Percentiles rank a stretch among this genome's conserved stretches.
These are phyloP conservation scores for Starmerella scarabaei DNA, from an alignment of 805 yeast genomes.

Conservation along the genomic window DNA sequence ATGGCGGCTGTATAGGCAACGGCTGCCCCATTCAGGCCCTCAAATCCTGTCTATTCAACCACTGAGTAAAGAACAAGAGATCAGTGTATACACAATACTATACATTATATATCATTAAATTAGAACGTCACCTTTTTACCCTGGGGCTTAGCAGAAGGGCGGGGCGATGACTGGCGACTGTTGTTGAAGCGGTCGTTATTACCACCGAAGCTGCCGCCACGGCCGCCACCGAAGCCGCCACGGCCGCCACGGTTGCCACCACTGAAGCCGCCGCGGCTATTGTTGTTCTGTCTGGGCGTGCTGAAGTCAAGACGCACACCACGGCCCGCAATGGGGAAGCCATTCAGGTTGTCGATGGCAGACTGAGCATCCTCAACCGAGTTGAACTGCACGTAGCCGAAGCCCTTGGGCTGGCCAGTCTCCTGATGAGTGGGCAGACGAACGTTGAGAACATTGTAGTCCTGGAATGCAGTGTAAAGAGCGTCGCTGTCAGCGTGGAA, in stretches of 20 bases:
- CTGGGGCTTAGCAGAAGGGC: slow-evolving; percentile 13
- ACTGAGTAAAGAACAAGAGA: too few relatives aligned
- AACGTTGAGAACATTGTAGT: slow-evolving; percentile 64
- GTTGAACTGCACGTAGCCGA: slow-evolving; percentile 90
- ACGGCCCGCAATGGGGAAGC: slow-evolving; percentile 81
- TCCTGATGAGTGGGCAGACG: slow-evolving; percentile 98
- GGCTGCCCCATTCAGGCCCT: too few relatives aligned
- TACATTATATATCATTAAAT: background rate
- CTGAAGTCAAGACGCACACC: slow-evolving; percentile 91
- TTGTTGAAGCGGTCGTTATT: slow-evolving; percentile 3
- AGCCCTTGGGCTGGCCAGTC: slow-evolving; percentile 97
- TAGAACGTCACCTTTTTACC: slow-evolving; percentile 20
- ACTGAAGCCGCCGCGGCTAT: slow-evolving; percentile 24
- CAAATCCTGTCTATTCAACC: too few relatives aligned
- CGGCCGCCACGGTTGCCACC: slow-evolving; percentile 21
- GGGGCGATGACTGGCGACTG: background rate
- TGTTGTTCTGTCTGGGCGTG: slow-evolving; percentile 62
- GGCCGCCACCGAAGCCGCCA: slow-evolving; percentile 21
- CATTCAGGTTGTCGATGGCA: slow-evolving; percentile 78
- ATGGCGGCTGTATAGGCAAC: too few relatives aligned
- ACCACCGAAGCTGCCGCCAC: slow-evolving; percentile 18
- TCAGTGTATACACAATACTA: background rate
- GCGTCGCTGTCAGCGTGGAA: slow-evolving; percentile 77
- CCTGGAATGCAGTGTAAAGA: slow-evolving; percentile 58
- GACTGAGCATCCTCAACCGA: slow-evolving; percentile 79